Conservation (phyloP, 345 rosid species). For the Turnera subulata region DNA sequence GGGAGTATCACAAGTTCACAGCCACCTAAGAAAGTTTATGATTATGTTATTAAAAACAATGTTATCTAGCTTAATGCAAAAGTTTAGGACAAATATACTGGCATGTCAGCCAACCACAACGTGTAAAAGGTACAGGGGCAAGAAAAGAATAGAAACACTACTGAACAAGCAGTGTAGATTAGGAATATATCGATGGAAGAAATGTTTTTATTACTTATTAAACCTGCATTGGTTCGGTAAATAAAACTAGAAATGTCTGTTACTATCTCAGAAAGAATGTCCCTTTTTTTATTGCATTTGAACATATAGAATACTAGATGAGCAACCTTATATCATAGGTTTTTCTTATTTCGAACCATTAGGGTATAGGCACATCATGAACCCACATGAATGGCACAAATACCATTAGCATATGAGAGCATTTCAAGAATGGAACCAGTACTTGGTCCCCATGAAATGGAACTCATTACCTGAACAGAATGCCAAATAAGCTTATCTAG, state of each 20-base stretch:
- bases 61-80: conserved; percentile 18
- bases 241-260: not conserved
- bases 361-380: conserved; percentile 24
- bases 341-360: not conserved
- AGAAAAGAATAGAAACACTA: conserved; percentile 29
- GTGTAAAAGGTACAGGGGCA: conserved; percentile 4
- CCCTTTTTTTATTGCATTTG: not conserved
- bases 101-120: conserved; percentile 32
- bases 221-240: not conserved
- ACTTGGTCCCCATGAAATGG: conserved; percentile 3
- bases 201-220: not conserved
- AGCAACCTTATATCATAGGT: not conserved
- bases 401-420: conserved; percentile 4
- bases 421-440: not conserved
- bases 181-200: not conserved
- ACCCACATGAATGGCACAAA: conserved; percentile 19
- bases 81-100: conserved; percentile 35
- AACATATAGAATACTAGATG: not conserved
- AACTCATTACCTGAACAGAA: not conserved
- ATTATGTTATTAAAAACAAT: conserved; percentile 5
- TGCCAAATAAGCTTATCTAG: not conserved
- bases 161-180: conserved; percentile 12
- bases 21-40: conserved; percentile 4
- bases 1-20: too few species aligned
- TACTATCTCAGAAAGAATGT: not conserved